A percentile compares a stretch with the other conserved stretches of the same genome.
Evolutionary conservation across 768 basidiomycete species (phyloP).

Genomic region (Hydnomerulius pinastri): DNA sequence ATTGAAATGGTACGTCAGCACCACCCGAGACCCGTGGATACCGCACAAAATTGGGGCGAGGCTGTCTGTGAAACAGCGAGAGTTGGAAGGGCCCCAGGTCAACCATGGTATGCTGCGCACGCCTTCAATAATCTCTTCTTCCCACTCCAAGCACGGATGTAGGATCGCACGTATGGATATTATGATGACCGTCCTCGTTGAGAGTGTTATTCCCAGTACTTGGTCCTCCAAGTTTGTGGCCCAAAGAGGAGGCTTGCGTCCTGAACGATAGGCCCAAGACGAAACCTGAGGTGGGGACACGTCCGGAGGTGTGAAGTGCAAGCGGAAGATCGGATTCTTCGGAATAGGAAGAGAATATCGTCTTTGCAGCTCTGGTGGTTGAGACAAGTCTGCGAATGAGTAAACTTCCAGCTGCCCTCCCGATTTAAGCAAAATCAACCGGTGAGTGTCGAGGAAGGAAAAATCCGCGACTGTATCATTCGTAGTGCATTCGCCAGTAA

Average conservation of each 20-base stretch:
- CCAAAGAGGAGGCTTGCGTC: slow-evolving; percentile 1
- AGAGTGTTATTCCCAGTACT: not conserved
- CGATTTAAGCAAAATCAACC: not conserved
- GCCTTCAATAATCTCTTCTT: not conserved
- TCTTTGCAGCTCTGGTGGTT: not conserved
- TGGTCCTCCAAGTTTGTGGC: not conserved
- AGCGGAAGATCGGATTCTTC: not conserved
- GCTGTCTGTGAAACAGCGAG: not conserved
- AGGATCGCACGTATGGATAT: not conserved
- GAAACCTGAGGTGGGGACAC: not conserved
- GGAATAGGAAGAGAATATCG: not conserved
- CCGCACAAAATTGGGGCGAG: not conserved
- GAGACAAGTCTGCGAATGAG: not conserved
- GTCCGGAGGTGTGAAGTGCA: not conserved
- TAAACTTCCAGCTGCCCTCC: not conserved
- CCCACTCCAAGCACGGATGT: not conserved
- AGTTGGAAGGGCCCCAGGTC: not conserved
- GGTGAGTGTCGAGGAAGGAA: slow-evolving; percentile 5
- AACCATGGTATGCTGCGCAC: not conserved
- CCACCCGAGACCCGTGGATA: slow-evolving; percentile 4
- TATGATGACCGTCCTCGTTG: not conserved
- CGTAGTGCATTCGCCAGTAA: not conserved
- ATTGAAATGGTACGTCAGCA: not conserved
- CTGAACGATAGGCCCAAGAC: not conserved
- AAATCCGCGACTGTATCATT: not conserved